A percentile compares a stretch with the other conserved stretches of the same genome.
Conservation (phyloP, 495 filamentous ascomycete species). For the Penicillium maclennaniae region DNA sequence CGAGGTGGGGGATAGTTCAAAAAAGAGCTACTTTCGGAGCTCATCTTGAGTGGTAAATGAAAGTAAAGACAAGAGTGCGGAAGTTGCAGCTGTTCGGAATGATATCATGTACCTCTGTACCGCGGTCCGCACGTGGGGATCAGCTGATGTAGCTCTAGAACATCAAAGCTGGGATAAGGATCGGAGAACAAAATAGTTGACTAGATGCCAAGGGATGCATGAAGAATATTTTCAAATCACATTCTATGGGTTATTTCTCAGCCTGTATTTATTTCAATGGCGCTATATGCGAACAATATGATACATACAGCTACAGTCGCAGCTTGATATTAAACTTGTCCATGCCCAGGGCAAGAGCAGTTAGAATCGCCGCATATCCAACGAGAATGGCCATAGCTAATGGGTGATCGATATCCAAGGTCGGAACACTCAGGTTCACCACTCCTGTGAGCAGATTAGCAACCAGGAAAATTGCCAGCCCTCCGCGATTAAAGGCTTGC, state of each 20-base stretch:
- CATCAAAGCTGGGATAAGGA: neutral
- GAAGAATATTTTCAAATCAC: neutral
- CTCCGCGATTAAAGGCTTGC: conserved; percentile 81
- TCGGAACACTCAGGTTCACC: conserved; percentile 82
- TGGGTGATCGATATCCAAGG: conserved; percentile 60
- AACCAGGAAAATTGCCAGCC: conserved; percentile 77
- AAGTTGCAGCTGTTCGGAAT: conserved; percentile 2
- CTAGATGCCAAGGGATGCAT: neutral
- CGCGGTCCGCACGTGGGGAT: neutral
- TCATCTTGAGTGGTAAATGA: conserved; percentile 18
- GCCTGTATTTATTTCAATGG: neutral
- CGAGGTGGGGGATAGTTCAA: conserved; percentile 43
- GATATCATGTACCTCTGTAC: conserved; percentile 16
- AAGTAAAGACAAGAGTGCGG: neutral
- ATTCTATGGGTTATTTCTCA: neutral
- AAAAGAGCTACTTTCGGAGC: conserved; percentile 21
- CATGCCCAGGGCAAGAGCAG: conserved; percentile 63
- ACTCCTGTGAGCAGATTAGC: conserved; percentile 87
- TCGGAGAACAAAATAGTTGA: neutral
- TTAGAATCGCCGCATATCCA: conserved; percentile 64
- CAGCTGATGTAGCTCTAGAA: conserved; percentile 1
- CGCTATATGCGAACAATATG: neutral
- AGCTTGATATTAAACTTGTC: conserved; percentile 71
- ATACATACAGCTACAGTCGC: conserved; percentile 45
- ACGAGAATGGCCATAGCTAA: conserved; percentile 70